phyloP scores from a whole-genome alignment of 768 basidiomycete species.

The Suillus cothurnatus region DNA sequence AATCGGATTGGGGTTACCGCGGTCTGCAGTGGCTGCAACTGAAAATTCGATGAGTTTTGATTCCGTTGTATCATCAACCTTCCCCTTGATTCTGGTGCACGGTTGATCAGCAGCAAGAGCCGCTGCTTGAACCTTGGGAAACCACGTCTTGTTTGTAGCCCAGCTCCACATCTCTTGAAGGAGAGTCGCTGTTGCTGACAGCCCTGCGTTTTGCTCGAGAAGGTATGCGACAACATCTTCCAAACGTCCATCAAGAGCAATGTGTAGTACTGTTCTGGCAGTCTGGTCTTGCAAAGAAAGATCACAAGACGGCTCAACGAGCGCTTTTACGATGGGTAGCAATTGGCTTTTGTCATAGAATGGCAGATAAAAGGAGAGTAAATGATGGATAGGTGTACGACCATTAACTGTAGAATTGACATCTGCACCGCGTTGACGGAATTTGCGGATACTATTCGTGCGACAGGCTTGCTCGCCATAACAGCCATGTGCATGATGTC shows the following conservation, averaged over 20 bases:
- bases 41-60: neutral
- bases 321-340: neutral
- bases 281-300: neutral
- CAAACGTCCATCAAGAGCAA: neutral
- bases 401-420: neutral
- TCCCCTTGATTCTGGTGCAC: neutral
- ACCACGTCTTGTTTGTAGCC: neutral
- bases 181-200: neutral
- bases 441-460: neutral
- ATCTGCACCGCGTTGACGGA: neutral
- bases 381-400: neutral
- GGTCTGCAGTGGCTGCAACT: neutral
- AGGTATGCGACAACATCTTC: neutral
- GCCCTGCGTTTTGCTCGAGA: neutral
- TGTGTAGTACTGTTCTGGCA: neutral
- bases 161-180: neutral
- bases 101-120: neutral
- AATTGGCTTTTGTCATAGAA: neutral
- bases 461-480: rapidly evolving
- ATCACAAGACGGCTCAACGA: neutral
- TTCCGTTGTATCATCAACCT: neutral
- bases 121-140: neutral
- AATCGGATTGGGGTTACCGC: neutral
- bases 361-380: neutral
- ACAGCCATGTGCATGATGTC: neutral